Evolutionary conservation across 2,329 filamentous ascomycete species (phyloP).

Genomic region (Chaetothyriales sp.): DNA sequence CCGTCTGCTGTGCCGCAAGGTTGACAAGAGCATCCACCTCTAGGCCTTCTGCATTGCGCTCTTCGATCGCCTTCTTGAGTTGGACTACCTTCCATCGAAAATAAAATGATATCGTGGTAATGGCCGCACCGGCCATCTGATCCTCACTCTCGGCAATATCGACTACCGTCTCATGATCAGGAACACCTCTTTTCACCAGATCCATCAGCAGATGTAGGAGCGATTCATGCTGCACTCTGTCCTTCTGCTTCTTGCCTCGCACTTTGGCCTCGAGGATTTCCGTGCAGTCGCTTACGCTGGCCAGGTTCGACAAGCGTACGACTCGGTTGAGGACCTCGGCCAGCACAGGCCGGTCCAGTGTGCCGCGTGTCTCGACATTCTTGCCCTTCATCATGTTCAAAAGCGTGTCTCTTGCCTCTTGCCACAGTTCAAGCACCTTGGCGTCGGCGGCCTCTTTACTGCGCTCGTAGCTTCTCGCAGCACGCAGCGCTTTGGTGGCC

Average conservation of each 20-base stretch:
- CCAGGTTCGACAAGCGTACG: slow-evolving; percentile 66
- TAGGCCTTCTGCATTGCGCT: slow-evolving; percentile 42
- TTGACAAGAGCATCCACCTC: slow-evolving; percentile 52
- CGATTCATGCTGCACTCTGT: slow-evolving; percentile 20
- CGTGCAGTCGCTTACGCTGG: slow-evolving; percentile 64
- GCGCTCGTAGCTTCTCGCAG: slow-evolving; percentile 75
- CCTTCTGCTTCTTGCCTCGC: slow-evolving; percentile 14
- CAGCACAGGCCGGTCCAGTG: slow-evolving; percentile 51
- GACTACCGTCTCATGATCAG: slow-evolving; percentile 47
- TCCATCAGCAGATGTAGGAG: slow-evolving; percentile 55
- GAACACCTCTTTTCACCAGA: slow-evolving; percentile 60
- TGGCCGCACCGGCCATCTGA: slow-evolving; percentile 59
- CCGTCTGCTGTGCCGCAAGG: slow-evolving; percentile 48
- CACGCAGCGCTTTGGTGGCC: slow-evolving; percentile 66
- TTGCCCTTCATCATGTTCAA: slow-evolving; percentile 56
- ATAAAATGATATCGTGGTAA: slow-evolving; percentile 69
- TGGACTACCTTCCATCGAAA: slow-evolving; percentile 83
- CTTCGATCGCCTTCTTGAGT: slow-evolving; percentile 41
- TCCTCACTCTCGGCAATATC: slow-evolving; percentile 67
- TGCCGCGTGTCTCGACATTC: slow-evolving; percentile 58
- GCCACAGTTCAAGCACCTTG: slow-evolving; percentile 74
- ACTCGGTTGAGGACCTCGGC: slow-evolving; percentile 60
- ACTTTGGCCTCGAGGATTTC: slow-evolving; percentile 52
- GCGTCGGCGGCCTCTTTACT: slow-evolving; percentile 71
- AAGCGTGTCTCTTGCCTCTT: slow-evolving; percentile 63